These are phyloP conservation scores for Spinellus fusiger DNA, from an alignment of 192 early-diverging fungal species.

Conservation along the genomic window DNA sequence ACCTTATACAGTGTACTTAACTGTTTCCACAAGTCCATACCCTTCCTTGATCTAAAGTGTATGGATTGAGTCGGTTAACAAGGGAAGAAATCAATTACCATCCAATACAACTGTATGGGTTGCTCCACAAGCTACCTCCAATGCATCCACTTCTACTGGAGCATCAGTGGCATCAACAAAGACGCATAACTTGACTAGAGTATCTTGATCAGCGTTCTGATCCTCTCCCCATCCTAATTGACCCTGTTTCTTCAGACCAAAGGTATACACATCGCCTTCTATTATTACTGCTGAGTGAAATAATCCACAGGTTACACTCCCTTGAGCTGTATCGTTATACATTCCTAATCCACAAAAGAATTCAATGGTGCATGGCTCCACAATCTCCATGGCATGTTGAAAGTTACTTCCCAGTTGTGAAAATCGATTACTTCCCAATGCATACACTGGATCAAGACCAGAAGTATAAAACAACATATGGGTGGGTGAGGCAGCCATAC, in stretches of 20 bases:
- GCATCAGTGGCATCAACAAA: not conserved
- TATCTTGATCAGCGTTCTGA: not conserved
- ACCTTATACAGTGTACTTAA: not conserved
- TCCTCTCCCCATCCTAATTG: not conserved
- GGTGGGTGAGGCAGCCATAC: conserved; percentile 2
- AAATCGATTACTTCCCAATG: conserved; percentile 4
- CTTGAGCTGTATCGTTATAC: not conserved
- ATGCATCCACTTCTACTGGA: not conserved
- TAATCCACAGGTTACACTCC: not conserved
- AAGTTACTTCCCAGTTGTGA: conserved; percentile 7
- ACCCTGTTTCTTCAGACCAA: conserved; percentile 13
- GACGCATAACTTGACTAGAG: not conserved
- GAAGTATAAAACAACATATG: conserved; percentile 5
- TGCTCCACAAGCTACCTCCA: conserved; percentile 6
- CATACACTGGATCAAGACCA: conserved; percentile 2
- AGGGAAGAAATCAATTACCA: not conserved
- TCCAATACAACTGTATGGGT: conserved; percentile 10
- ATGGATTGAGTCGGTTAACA: not conserved
- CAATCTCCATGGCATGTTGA: not conserved
- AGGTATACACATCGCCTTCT: conserved; percentile 10
- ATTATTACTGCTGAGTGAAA: conserved; percentile 8
- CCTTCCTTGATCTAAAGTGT: not conserved
- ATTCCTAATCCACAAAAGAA: conserved; percentile 4
- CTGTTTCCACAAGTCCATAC: conserved; percentile 12
- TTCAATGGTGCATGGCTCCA: not conserved